Conservation (phyloP, 345 rosid genomes). For the Gossypium australe region DNA sequence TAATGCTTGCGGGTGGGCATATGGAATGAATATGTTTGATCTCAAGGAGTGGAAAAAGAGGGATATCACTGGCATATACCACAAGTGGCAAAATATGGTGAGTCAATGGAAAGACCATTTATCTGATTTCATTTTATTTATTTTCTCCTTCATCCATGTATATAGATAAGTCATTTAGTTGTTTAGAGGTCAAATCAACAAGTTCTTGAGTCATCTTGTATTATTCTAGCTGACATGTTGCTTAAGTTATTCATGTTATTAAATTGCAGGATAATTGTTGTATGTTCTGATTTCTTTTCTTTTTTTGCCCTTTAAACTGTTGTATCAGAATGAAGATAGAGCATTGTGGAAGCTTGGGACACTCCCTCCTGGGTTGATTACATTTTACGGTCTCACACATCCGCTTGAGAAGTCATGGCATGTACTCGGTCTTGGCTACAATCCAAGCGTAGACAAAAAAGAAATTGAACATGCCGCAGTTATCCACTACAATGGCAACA, state of each 20-base stretch:
- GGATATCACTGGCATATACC: slow-evolving; percentile 97
- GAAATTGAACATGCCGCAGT: slow-evolving; percentile 97
- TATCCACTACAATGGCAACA: slow-evolving; percentile 93
- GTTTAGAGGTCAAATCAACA: neutral
- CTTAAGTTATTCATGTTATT: neutral
- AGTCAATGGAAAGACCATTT: slow-evolving; percentile 16
- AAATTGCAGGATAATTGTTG: neutral
- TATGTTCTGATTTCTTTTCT: neutral
- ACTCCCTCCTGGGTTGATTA: slow-evolving; percentile 92
- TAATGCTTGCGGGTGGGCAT: slow-evolving; percentile 99
- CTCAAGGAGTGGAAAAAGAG: slow-evolving; percentile 88
- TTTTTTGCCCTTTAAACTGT: neutral
- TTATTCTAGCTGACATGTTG: neutral
- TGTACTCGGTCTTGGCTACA: slow-evolving; percentile 93
- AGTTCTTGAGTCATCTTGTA: slow-evolving; percentile 1
- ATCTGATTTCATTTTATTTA: neutral
- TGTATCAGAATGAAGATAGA: slow-evolving; percentile 83
- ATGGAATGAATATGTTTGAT: slow-evolving; percentile 98
- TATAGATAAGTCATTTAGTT: neutral
- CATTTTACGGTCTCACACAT: slow-evolving; percentile 79
- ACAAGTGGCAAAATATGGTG: slow-evolving; percentile 99
- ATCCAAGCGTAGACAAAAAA: slow-evolving; percentile 72
- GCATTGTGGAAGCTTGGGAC: slow-evolving; percentile 98
- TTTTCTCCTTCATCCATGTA: neutral
- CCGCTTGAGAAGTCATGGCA: slow-evolving; percentile 96